These are phyloP conservation scores for Scheffersomyces parashehatae DNA, from an alignment of 1,139 yeast species.

Conservation along the genomic window DNA sequence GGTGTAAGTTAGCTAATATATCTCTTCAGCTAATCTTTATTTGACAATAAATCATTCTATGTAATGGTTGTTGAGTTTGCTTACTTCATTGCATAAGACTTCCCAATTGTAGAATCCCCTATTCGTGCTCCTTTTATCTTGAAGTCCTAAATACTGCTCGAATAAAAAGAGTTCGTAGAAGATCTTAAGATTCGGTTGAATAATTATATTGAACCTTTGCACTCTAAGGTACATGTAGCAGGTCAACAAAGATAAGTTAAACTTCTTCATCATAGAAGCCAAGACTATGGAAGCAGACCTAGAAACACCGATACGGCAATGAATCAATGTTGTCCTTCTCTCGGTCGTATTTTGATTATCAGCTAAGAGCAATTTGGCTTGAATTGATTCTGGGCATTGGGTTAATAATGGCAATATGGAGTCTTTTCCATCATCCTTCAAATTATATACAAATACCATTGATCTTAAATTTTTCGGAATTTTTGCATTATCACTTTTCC, in stretches of 20 bases:
- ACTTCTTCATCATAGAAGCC: constrained; percentile 82
- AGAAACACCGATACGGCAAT: constrained; percentile 91
- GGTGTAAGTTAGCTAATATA: too few species aligned
- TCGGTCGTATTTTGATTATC: constrained; percentile 18
- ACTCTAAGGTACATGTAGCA: constrained; percentile 84
- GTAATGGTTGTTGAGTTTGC: constrained; percentile 35
- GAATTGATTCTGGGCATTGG: constrained; percentile 32
- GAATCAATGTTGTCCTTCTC: constrained; percentile 55
- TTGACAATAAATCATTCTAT: constrained; percentile 9
- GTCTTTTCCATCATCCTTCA: constrained; percentile 46
- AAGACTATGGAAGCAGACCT: constrained; percentile 88
- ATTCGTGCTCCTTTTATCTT: constrained; percentile 1
- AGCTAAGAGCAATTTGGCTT: constrained; percentile 27
- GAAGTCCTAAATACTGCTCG: constrained; percentile 55
- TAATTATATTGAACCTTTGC: constrained; percentile 80
- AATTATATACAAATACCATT: constrained; percentile 33
- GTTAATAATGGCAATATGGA: constrained; percentile 32
- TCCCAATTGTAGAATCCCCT: constrained; percentile 30
- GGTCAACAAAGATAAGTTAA: constrained; percentile 62
- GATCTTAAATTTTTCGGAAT: constrained; percentile 22
- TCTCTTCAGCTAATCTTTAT: neutral
- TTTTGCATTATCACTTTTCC: constrained; percentile 10
- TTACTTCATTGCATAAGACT: constrained; percentile 34
- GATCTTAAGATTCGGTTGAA: constrained; percentile 85
- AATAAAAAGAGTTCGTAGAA: constrained; percentile 82